Base-by-base conservation (phyloP, 2,329 filamentous ascomycete genomes). In the Apiospora arundinis region DNA sequence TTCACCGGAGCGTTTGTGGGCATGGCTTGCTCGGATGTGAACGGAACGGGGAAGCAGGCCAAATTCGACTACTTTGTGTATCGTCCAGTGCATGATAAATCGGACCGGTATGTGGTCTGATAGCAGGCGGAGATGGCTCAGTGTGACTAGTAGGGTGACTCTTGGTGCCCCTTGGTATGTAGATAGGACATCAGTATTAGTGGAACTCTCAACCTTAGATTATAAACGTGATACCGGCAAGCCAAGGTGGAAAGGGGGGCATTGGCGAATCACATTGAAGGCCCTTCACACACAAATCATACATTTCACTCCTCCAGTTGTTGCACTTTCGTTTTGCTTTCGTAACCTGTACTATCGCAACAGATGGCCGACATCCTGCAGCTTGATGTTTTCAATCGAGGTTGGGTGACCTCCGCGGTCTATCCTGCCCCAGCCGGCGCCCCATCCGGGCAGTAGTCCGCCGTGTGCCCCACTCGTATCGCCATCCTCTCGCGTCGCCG, bases 1-100 rank as follows among this genome's bases (percentile, higher is more conserved):
- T 92, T 91, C 73, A 91, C 89, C 0, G 89, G 89, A 0, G 88
- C 89, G 0, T 90, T 90, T 80, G 85, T 89, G 0, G 88, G 88
- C 0, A 79, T 90, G 73, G 87, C 88, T 0, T 86, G 85, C 52
- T 89, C 87, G 3, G 88, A 90, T 77, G 70, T 89, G 56, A 89
- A 90, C 70, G 88, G 88, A 2, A 84, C 83, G 21, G 85, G 81
- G 11, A 73, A 78, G 69, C 77, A 80, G 69, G 87, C 88, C 0
- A 80, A 72, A 5, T 89, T 89, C 78, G 86, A 88, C 70, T 84
- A 87, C 60, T 87, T 89, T 70, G 73, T 82, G 0, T 90, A 90
- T 76, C 80, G 82, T 1, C 88, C 87, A 6, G 83, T 84, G 7
- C 76, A 83, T 32, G 77, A 88, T 72, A 74, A 80, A 66, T 83